Evolutionary conservation across 495 filamentous ascomycete species (phyloP).

Genomic region (Penicillium dipodomyicola): DNA sequence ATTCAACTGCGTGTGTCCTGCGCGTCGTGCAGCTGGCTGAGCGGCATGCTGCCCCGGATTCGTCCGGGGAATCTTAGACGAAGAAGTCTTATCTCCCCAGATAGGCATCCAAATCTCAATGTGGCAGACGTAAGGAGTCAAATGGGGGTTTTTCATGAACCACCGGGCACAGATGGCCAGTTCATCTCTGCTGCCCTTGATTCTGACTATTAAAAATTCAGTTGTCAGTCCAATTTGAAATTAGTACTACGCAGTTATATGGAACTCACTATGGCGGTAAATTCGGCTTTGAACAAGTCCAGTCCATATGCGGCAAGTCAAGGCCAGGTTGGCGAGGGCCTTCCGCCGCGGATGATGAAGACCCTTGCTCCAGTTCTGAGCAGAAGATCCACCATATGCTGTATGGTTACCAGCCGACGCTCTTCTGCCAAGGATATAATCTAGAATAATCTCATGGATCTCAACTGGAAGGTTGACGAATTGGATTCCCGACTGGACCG

Average conservation of each 20-base stretch:
- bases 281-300: slow-evolving; percentile 64
- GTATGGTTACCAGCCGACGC: slow-evolving; percentile 33
- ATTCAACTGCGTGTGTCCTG: background rate
- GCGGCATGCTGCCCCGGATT: background rate
- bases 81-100: slow-evolving; percentile 54
- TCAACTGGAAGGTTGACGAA: slow-evolving; percentile 62
- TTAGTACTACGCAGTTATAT: background rate
- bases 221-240: slow-evolving; percentile 3
- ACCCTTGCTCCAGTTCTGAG: slow-evolving; percentile 60
- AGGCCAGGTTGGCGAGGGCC: slow-evolving; percentile 61
- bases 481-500: slow-evolving; percentile 17
- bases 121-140: slow-evolving; percentile 63
- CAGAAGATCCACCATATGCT: slow-evolving; percentile 36
- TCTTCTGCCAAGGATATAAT: slow-evolving; percentile 65
- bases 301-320: slow-evolving; percentile 61
- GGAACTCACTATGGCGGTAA: slow-evolving; percentile 60
- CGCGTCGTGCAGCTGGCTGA: background rate
- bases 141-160: slow-evolving; percentile 57
- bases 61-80: background rate
- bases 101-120: slow-evolving; percentile 74
- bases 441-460: slow-evolving; percentile 68
- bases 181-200: slow-evolving; percentile 64
- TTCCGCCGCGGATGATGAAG: slow-evolving; percentile 65
- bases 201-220: slow-evolving; percentile 49
- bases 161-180: slow-evolving; percentile 54